These are phyloP conservation scores for Talaromyces albobiverticillius DNA, from an alignment of 2,329 filamentous ascomycete genomes.

Conservation along the genomic window DNA sequence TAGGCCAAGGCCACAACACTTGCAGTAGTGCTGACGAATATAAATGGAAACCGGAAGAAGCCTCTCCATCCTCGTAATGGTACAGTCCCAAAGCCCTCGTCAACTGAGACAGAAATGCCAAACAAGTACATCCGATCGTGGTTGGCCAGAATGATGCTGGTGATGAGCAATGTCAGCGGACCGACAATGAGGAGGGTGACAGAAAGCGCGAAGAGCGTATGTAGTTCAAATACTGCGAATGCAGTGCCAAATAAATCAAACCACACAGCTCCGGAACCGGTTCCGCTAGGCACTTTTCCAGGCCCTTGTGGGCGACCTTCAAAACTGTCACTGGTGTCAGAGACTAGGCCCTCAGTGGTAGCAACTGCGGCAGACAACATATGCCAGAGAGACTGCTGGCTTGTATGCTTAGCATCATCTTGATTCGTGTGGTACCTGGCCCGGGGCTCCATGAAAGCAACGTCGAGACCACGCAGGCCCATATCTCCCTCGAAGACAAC, in stretches of 20 bases:
- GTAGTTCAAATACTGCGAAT: slow-evolving; percentile 75
- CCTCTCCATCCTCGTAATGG: slow-evolving; percentile 73
- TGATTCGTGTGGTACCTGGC: slow-evolving; percentile 87
- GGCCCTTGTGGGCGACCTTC: slow-evolving; percentile 56
- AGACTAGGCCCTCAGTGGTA: slow-evolving; percentile 69
- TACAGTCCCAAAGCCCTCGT: slow-evolving; percentile 60
- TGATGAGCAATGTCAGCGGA: slow-evolving; percentile 67
- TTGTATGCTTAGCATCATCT: slow-evolving; percentile 77
- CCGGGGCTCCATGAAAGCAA: slow-evolving; percentile 86
- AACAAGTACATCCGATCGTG: slow-evolving; percentile 88
- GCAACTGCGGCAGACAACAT: slow-evolving; percentile 84
- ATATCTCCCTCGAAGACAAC: slow-evolving; percentile 73
- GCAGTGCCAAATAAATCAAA: slow-evolving; percentile 83
- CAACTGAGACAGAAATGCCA: slow-evolving; percentile 61
- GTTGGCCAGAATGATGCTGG: slow-evolving; percentile 67
- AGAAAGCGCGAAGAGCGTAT: slow-evolving; percentile 84
- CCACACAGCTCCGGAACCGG: slow-evolving; percentile 74
- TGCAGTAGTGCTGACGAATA: slow-evolving; percentile 65
- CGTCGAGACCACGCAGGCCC: slow-evolving; percentile 82
- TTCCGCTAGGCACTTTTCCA: slow-evolving; percentile 64
- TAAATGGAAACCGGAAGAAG: slow-evolving; percentile 78
- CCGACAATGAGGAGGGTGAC: slow-evolving; percentile 77
- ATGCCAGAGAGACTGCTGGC: slow-evolving; percentile 71
- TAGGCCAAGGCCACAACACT: slow-evolving; percentile 71
- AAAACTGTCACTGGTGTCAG: slow-evolving; percentile 66